phyloP scores from a whole-genome alignment of 352 stramenopile genomes.

The Phytophthora ohioensis region DNA sequence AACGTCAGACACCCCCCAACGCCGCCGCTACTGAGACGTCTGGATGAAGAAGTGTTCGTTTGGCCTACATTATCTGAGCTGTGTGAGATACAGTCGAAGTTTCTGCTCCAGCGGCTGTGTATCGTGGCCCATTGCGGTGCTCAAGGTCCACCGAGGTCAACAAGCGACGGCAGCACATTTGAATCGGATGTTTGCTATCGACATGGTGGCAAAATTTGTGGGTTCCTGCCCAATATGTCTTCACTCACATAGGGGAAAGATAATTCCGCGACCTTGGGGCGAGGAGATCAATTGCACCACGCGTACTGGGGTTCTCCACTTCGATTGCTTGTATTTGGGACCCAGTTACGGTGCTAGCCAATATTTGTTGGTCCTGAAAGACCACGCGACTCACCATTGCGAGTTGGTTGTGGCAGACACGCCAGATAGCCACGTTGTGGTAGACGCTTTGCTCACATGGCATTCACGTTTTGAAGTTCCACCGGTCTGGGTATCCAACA shows the following conservation, averaged over 20 bases:
- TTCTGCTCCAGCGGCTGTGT: not conserved
- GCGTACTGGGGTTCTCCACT: not conserved
- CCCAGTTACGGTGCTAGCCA: not conserved
- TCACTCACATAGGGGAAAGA: no score
- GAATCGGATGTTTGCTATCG: not conserved
- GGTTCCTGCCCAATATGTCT: no score
- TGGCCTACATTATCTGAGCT: not conserved
- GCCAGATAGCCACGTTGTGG: not conserved
- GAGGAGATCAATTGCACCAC: not conserved
- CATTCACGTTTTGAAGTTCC: slow-evolving; percentile 31
- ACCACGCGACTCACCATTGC: no score
- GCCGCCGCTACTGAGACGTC: not conserved
- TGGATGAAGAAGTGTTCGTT: not conserved
- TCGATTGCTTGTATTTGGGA: not conserved
- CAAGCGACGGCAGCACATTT: not conserved
- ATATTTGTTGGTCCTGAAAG: not conserved
- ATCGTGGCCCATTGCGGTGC: not conserved
- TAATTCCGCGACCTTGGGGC: not conserved
- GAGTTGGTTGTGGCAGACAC: not conserved
- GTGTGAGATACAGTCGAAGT: not conserved
- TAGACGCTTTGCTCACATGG: slow-evolving; percentile 29
- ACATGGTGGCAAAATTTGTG: not conserved
- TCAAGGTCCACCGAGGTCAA: slow-evolving; percentile 9
- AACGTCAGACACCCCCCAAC: no score
- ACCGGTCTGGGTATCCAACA: slow-evolving; percentile 28